Conservation (phyloP, 2,329 filamentous ascomycete genomes). For the Aphanoascus verrucosus region DNA sequence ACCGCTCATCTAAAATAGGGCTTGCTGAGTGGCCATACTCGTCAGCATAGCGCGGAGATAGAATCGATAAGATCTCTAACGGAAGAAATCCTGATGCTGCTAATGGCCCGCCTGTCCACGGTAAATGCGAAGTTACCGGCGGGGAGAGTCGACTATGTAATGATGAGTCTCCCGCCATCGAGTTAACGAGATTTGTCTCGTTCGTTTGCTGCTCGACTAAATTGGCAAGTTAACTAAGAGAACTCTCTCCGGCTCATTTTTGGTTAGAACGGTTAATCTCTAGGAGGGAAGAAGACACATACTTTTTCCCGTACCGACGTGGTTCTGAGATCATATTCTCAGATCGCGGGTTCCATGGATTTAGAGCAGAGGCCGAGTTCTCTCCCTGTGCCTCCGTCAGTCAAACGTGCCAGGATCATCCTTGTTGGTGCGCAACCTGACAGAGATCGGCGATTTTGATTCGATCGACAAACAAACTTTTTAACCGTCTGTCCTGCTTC, state of each 20-base stretch:
- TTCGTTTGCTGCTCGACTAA: not conserved
- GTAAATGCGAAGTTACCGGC: constrained; percentile 7
- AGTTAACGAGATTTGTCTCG: not conserved
- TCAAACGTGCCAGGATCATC: constrained; percentile 1
- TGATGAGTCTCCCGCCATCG: not conserved
- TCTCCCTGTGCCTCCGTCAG: not conserved
- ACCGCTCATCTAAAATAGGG: not conserved
- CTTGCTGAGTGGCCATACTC: not conserved
- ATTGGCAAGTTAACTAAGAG: not conserved
- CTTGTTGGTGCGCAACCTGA: constrained; percentile 5
- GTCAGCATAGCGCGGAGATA: not conserved
- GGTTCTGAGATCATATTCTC: not conserved
- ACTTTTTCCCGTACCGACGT: not conserved
- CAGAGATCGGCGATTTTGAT: constrained; percentile 7
- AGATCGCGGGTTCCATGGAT: constrained; percentile 7
- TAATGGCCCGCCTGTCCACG: not conserved
- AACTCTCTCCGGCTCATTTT: no score
- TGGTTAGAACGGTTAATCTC: no score
- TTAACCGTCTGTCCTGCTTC: no score
- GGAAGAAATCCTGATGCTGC: no score
- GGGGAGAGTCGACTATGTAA: constrained; percentile 2
- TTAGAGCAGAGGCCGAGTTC: not conserved
- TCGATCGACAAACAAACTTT: not conserved
- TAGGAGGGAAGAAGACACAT: not conserved
- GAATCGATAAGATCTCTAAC: not conserved